Percentiles rank a stretch among this genome's conserved stretches.
phyloP scores from a whole-genome alignment of 1,284 basidiomycete genomes.

The Phlebopus sp. region DNA sequence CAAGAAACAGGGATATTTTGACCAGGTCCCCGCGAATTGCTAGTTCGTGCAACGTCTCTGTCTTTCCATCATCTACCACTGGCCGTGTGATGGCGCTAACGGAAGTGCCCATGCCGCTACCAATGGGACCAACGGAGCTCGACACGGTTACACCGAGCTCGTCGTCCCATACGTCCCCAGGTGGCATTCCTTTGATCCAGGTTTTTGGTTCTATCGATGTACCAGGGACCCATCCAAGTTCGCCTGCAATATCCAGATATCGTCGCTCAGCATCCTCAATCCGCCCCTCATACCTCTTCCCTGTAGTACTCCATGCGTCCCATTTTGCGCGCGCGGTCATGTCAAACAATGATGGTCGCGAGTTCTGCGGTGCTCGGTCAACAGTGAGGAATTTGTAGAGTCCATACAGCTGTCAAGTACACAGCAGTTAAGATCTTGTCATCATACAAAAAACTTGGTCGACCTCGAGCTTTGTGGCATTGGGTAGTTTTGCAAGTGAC shows the following conservation, averaged over 20 bases:
- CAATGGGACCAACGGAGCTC: constrained; percentile 30
- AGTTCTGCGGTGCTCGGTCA: constrained; percentile 48
- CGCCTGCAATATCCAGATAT: constrained; percentile 70
- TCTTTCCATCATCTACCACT: constrained; percentile 36
- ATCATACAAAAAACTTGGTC: constrained; percentile 22
- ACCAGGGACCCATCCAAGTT: constrained; percentile 64
- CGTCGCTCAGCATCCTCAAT: constrained; percentile 49
- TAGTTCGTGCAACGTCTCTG: constrained; percentile 55
- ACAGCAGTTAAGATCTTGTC: constrained; percentile 29
- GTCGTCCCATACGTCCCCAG: constrained; percentile 37
- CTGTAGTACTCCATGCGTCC: constrained; percentile 76
- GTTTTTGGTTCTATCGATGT: constrained; percentile 4
- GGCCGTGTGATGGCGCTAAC: constrained; percentile 59
- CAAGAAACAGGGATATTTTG: constrained; percentile 48
- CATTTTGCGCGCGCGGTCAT: constrained; percentile 81
- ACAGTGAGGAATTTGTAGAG: constrained; percentile 78
- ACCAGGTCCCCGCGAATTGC: constrained; percentile 56
- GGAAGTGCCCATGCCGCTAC: constrained; percentile 53
- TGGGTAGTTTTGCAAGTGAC: constrained; percentile 51
- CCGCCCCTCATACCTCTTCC: constrained; percentile 45
- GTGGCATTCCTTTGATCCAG: constrained; percentile 29
- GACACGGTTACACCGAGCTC: constrained; percentile 32
- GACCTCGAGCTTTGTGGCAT: constrained; percentile 74
- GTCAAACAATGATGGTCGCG: constrained; percentile 80
- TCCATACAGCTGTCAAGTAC: constrained; percentile 70